Conservation (phyloP, 2,329 filamentous ascomycete genomes). For the Ascochyta pisi region DNA sequence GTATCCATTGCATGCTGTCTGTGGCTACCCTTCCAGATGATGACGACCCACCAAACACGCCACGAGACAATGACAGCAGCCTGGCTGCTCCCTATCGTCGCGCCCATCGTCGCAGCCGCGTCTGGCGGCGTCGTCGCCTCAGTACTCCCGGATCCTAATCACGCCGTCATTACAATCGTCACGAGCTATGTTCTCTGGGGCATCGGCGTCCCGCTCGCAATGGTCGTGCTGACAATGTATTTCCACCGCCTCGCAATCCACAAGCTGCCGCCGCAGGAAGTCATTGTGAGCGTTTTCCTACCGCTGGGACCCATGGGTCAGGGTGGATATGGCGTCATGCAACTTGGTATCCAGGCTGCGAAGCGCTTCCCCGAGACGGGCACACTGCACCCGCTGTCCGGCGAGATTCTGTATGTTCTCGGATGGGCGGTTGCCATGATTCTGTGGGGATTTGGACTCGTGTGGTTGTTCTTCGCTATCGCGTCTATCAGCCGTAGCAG, state of each 20-base stretch:
- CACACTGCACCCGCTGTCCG: slow-evolving; percentile 51
- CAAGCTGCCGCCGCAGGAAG: slow-evolving; percentile 68
- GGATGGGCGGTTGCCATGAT: slow-evolving; percentile 60
- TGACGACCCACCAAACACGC: slow-evolving; percentile 36
- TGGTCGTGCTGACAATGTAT: slow-evolving; percentile 69
- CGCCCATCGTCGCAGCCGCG: slow-evolving; percentile 69
- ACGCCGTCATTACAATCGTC: slow-evolving; percentile 67
- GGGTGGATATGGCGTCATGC: slow-evolving; percentile 66
- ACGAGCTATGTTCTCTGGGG: slow-evolving; percentile 73
- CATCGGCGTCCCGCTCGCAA: slow-evolving; percentile 65
- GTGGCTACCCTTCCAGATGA: slow-evolving; percentile 41
- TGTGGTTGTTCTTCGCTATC: slow-evolving; percentile 63
- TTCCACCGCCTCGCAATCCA: slow-evolving; percentile 73
- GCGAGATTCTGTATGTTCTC: slow-evolving; percentile 64
- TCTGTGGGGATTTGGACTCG: slow-evolving; percentile 63
- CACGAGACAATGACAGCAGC: slow-evolving; percentile 64
- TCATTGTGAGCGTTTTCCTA: slow-evolving; percentile 71
- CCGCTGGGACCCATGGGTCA: slow-evolving; percentile 72
- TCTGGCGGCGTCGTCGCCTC: slow-evolving; percentile 68
- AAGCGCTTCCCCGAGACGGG: slow-evolving; percentile 50
- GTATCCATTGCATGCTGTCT: slow-evolving; percentile 52
- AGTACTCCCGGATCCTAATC: slow-evolving; percentile 60
- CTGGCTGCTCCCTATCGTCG: slow-evolving; percentile 70
- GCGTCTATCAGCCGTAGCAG: slow-evolving; percentile 53
- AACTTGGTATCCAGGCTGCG: slow-evolving; percentile 55